Conservation (phyloP, 306 rosid genomes). For the Vicia sativa region DNA sequence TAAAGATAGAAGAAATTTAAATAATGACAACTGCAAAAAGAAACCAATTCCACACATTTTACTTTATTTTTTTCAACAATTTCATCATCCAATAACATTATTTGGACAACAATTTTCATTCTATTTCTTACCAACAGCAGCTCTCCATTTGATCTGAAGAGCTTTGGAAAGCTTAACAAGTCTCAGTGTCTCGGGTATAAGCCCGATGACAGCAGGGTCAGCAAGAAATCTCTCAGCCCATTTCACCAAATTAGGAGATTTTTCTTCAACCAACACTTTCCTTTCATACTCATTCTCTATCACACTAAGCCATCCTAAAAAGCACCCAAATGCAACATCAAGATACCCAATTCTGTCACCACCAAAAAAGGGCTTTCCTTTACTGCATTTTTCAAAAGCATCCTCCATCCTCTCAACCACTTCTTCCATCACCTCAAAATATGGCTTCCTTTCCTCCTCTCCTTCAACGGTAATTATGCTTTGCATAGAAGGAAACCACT, state of each 20-base stretch:
- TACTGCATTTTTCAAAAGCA: constrained; percentile 49
- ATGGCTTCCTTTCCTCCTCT: constrained; percentile 58
- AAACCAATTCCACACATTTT: background rate
- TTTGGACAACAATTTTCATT: background rate
- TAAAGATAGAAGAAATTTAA: no score
- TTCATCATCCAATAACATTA: constrained; percentile 1
- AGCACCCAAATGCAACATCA: constrained; percentile 65
- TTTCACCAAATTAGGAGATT: constrained; percentile 50
- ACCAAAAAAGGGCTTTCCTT: constrained; percentile 57
- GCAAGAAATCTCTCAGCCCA: constrained; percentile 56
- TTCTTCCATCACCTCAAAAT: constrained; percentile 39
- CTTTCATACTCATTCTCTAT: constrained; percentile 41
- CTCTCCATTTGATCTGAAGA: constrained; percentile 45
- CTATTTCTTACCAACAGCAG: constrained; percentile 34
- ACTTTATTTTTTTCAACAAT: constrained; percentile 19
- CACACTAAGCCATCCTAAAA: constrained; percentile 52
- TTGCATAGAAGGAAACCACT: constrained; percentile 53
- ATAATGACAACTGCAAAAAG: no score
- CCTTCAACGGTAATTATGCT: constrained; percentile 23
- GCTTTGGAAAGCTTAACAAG: constrained; percentile 50
- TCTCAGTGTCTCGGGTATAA: constrained; percentile 54
- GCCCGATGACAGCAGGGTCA: constrained; percentile 53
- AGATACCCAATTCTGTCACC: constrained; percentile 65
- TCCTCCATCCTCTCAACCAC: constrained; percentile 51
- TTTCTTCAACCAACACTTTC: constrained; percentile 50